Conservation (phyloP, 1,284 basidiomycete species). For the Sanguinoderma infundibulare region DNA sequence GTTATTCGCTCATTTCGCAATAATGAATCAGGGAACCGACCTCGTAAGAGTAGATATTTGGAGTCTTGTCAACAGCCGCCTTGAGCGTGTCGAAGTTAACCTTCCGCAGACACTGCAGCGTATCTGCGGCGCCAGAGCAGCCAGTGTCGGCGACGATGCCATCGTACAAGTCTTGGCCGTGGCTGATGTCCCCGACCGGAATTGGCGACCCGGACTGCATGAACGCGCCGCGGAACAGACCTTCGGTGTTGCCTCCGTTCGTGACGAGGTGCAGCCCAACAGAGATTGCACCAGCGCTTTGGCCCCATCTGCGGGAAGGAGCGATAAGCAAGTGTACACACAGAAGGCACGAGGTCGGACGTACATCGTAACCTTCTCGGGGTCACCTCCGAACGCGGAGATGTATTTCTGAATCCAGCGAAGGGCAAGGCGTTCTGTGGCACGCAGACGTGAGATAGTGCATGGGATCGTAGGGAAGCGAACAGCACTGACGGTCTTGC, state of each 20-base stretch:
- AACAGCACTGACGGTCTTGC: slow-evolving; percentile 48
- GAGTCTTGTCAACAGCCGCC: slow-evolving; percentile 34
- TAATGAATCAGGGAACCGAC: background rate
- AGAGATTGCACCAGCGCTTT: slow-evolving; percentile 47
- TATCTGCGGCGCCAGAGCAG: slow-evolving; percentile 38
- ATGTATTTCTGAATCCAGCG: slow-evolving; percentile 62
- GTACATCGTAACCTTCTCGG: slow-evolving; percentile 59
- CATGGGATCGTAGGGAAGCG: too few relatives aligned
- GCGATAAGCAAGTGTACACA: too few relatives aligned
- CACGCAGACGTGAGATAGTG: background rate
- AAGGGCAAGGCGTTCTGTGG: slow-evolving; percentile 29
- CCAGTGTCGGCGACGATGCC: slow-evolving; percentile 35
- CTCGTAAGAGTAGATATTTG: slow-evolving; percentile 26
- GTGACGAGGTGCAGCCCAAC: slow-evolving; percentile 37
- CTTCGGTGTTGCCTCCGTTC: slow-evolving; percentile 37
- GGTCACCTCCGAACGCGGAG: slow-evolving; percentile 64
- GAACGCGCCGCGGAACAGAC: slow-evolving; percentile 40
- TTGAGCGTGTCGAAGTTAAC: slow-evolving; percentile 37
- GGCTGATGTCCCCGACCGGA: slow-evolving; percentile 35
- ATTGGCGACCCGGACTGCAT: slow-evolving; percentile 43
- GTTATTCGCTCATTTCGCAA: too few relatives aligned
- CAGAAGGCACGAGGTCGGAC: too few relatives aligned
- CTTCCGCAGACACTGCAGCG: slow-evolving; percentile 44
- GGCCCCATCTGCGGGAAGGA: slow-evolving; percentile 44
- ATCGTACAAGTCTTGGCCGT: slow-evolving; percentile 40